These are phyloP conservation scores for Noccaea caerulescens DNA, from an alignment of 345 rosid species.

Conservation along the genomic window DNA sequence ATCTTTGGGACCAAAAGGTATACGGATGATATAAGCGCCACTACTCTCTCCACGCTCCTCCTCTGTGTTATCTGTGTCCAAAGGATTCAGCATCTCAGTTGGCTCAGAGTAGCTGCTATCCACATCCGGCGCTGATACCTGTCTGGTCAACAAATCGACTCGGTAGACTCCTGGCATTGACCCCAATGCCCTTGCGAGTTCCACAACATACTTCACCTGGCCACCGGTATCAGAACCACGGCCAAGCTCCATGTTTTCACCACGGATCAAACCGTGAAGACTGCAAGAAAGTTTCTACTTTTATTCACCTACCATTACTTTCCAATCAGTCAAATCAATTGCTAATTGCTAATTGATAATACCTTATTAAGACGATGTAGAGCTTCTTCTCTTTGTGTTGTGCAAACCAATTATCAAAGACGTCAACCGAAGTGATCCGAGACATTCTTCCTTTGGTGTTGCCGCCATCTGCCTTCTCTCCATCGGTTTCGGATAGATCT, in stretches of 20 bases:
- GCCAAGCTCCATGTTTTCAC: constrained; percentile 89
- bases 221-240: constrained; percentile 92
- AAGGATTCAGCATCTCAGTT: constrained; percentile 65
- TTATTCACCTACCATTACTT: neutral
- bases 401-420: constrained; percentile 72
- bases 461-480: constrained; percentile 60
- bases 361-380: constrained; percentile 84
- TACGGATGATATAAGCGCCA: constrained; percentile 76
- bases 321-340: neutral
- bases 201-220: constrained; percentile 91
- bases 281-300: constrained; percentile 49
- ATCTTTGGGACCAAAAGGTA: constrained; percentile 82
- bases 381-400: constrained; percentile 73
- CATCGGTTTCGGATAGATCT: constrained; percentile 74
- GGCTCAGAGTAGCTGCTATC: constrained; percentile 78
- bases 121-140: constrained; percentile 71
- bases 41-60: constrained; percentile 75
- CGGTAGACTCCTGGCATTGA: constrained; percentile 83
- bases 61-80: constrained; percentile 43
- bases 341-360: neutral
- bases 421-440: constrained; percentile 66
- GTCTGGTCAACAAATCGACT: constrained; percentile 82
- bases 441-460: constrained; percentile 58
- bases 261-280: constrained; percentile 82
- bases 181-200: constrained; percentile 83